Base-by-base conservation (phyloP, 1,139 yeast genomes). In the Kodamaea plutei region DNA sequence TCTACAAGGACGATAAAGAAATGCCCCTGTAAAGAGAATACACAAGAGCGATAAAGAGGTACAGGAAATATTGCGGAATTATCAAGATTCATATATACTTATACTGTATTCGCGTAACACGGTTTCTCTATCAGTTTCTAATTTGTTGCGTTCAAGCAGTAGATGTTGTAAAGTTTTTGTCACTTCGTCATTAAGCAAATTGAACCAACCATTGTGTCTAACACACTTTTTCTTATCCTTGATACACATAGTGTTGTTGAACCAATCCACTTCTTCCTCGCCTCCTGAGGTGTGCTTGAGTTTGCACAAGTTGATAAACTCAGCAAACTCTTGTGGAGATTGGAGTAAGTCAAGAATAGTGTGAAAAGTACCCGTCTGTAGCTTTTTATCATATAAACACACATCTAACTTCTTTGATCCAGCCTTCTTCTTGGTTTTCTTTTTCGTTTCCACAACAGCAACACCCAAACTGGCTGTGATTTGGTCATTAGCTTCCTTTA, bases 121-220 rank as follows among this genome's bases (percentile, higher is more conserved):
- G 3, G 35, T 39, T 8, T 44, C 48, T 25, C 41, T 45, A 24
- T 54, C 50, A 5, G 47, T 47, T 15, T 56, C 57, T 23, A 56
- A 51, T n/a, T 37, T 45, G 3, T 44, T 42, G 7, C 47, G 29
- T 11, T 45, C 45, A 8, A 38, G 36, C 9, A 48, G 49, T 8
- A 63, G 50, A 31, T 64, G 60, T 3, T 44, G 43, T 17, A 56
- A 53, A 18, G 54, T 40, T 23, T 58, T 64, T 12, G 56, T 49
- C 9, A 69, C 44, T 33, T 67, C 67, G 37, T 79, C 84, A 15
- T 58, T 52, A 10, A 68, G 47, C 31, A 84, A 68, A 28, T 61
- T 60, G 52, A 65, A 68, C 94, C 94, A 84, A 0, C 82, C 79
- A 28, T 65, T 64, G 47, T 84, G 94, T 29, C 76, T 69, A 4